Base-by-base conservation (phyloP, 176 grass and related monocot species). In the bread wheat (Triticum aestivum) region DNA sequence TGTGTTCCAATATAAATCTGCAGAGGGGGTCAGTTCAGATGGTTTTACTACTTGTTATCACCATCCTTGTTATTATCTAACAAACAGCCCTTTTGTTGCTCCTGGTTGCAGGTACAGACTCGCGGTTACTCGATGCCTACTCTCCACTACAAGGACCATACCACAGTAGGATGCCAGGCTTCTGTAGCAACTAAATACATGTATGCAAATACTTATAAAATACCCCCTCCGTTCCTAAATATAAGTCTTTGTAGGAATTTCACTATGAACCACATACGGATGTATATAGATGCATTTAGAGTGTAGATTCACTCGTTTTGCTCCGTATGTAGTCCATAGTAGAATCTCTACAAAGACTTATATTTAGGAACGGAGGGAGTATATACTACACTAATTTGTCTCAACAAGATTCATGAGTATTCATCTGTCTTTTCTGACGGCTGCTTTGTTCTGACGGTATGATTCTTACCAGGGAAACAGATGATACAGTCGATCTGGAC, bases 401-500 rank as follows among this genome's bases (percentile, higher is more conserved):
- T 65, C 37, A 24, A 32, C 35, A 37, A 61, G n/a, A 23, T 75
- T 5, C 13, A 49, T 12, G 2, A 8, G 4, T 47, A 75, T 17
- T 42, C 3, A 47, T 12, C 41, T 47, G 18, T 32, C 24, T 30
- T 52, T 2, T 1, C 24, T 29, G 42, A 54, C 17, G 45, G 54
- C 13, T 78, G n/a, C 14, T 21, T 61, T 44, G 2, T 61, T 79
- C 81, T 87, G 41, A 78, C 24, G 21, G 27, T 79, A 56, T 37
- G 30, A 41, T 39, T 86, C 29, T 79, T 79, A 20, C 66, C 80
- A 93, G 87, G 78, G 95, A 86, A 71, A 69, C 92, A 59, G 33
- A 82, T 9, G 89, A 91, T 3, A 74, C 82, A 44, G 84, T 76
- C 84, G 89, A 89, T 54, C 62, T 95, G 81, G 93, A 95, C 74